Conservation (phyloP, 2,329 filamentous ascomycete species). For the Pseudofabraea citricarpa region DNA sequence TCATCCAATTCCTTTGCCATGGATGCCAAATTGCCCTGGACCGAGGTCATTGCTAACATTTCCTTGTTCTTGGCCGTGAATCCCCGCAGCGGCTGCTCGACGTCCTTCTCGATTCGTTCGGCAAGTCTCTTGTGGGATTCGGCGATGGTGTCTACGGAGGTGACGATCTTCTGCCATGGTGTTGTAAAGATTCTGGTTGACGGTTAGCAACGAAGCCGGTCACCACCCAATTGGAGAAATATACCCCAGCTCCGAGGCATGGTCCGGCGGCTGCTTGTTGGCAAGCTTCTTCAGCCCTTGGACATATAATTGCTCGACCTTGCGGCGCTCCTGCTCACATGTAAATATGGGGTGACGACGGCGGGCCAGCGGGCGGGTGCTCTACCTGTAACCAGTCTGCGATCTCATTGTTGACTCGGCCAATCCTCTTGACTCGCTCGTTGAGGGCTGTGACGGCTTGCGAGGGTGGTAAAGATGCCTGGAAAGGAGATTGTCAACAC, state of each 20-base stretch:
- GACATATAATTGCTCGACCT: constrained; percentile 86
- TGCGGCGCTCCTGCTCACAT: constrained; percentile 73
- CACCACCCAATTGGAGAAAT: constrained; percentile 12
- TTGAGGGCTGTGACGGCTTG: constrained; percentile 79
- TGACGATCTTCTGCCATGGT: constrained; percentile 85
- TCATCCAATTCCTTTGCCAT: constrained; percentile 83
- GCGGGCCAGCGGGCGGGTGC: neutral
- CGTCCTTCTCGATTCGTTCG: constrained; percentile 78
- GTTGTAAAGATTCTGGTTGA: constrained; percentile 74
- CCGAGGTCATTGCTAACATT: constrained; percentile 73
- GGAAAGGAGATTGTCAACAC: constrained; percentile 17
- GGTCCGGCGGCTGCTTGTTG: constrained; percentile 68
- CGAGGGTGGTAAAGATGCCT: constrained; percentile 76
- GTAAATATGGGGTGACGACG: constrained; percentile 15
- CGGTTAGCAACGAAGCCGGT: constrained; percentile 15
- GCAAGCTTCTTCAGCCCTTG: constrained; percentile 76
- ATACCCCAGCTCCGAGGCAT: constrained; percentile 81
- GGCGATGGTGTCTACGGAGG: constrained; percentile 74
- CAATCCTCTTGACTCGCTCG: constrained; percentile 84
- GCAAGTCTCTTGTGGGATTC: constrained; percentile 78
- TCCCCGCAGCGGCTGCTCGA: constrained; percentile 76
- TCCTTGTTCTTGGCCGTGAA: constrained; percentile 70
- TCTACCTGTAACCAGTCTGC: constrained; percentile 93
- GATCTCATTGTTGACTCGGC: constrained; percentile 81
- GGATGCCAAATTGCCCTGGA: constrained; percentile 72